These are phyloP conservation scores for Periconia sp. DNA, from an alignment of 2,329 filamentous ascomycete genomes.

Conservation along the genomic window DNA sequence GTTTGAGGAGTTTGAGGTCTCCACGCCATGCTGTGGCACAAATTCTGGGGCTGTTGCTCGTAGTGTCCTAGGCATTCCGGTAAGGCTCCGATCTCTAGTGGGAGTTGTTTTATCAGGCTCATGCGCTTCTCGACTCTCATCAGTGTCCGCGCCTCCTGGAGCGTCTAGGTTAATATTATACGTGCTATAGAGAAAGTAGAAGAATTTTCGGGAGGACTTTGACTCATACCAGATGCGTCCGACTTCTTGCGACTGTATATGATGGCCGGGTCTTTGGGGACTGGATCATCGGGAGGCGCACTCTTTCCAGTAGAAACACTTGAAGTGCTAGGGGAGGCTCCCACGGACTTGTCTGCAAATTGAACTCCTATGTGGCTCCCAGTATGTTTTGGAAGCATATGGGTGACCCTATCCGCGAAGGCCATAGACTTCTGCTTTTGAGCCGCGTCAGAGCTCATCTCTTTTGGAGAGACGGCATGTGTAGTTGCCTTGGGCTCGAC, in stretches of 20 bases:
- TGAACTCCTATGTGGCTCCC: not conserved
- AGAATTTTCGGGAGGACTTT: no score
- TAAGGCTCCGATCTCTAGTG: slow-evolving; percentile 13
- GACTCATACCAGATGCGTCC: slow-evolving; percentile 24
- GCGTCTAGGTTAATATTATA: no score
- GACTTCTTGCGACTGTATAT: slow-evolving; percentile 20
- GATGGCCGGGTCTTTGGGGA: slow-evolving; percentile 19
- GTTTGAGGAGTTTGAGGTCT: no score
- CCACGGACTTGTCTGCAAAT: no score
- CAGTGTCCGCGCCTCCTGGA: no score
- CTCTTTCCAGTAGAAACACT: slow-evolving; percentile 23
- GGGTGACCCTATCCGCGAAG: slow-evolving; percentile 1
- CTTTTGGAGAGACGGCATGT: no score
- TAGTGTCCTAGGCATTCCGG: no score
- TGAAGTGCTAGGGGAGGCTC: slow-evolving; percentile 4
- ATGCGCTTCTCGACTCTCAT: no score
- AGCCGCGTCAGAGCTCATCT: no score
- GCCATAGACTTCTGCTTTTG: not conserved
- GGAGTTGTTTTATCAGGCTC: slow-evolving; percentile 5
- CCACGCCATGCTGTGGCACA: slow-evolving; percentile 20
- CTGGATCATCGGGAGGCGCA: slow-evolving; percentile 6
- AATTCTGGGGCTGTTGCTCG: slow-evolving; percentile 41
- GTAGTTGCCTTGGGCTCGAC: slow-evolving; percentile 1
- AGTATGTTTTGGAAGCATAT: slow-evolving; percentile 1
- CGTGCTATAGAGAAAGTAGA: no score